Base-by-base conservation (phyloP, 805 yeast genomes). In the Kluyveromyces wickerhamii region DNA sequence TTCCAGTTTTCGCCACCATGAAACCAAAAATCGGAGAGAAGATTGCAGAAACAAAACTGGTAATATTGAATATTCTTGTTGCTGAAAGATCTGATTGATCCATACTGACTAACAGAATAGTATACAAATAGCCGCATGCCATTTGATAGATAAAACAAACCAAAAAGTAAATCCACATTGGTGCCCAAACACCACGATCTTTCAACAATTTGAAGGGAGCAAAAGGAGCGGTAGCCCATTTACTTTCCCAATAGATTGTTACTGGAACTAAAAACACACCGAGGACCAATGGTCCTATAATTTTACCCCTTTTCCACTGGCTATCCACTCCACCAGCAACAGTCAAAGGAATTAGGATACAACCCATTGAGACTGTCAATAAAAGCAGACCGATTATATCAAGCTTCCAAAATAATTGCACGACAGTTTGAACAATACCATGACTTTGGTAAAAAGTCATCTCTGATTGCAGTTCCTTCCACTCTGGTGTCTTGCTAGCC, bases 11-110 rank as follows among this genome's bases (percentile, higher is more conserved):
- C 21, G 65, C 63, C 22, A 77, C 67, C 8, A 69, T 56, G 7
- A 77, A 46, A 23, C 85, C 83, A 25, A 77, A 57, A 15, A 74
- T 41, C 3, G 78, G 66, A 17, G 84, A 84, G 8, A 71, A 63
- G 32, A 77, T 63, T 19, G 72, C 78, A 1, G 83, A 72, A 16
- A 74, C 80, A 45, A 80, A 79, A 7, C 83, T 73, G 52, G 74
- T 75, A 29, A 79, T 57, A 3, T 74, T 65, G 3, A 70, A 54
- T 44, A 80, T 79, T 54, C 85, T 67, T 3, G 78, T 74, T 2
- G 36, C 86, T 9, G 79, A 69, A 30, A 56, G 60, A 32, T 61
- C 42, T n/a, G 71, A 57, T 42, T 72, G 71, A 38, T 68, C 59
- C 56, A 74, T 63, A 4, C 71, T 73, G 20, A 75, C 81, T 27